Conservation (phyloP, 208 protist species). For the Leishmania mexicana region DNA sequence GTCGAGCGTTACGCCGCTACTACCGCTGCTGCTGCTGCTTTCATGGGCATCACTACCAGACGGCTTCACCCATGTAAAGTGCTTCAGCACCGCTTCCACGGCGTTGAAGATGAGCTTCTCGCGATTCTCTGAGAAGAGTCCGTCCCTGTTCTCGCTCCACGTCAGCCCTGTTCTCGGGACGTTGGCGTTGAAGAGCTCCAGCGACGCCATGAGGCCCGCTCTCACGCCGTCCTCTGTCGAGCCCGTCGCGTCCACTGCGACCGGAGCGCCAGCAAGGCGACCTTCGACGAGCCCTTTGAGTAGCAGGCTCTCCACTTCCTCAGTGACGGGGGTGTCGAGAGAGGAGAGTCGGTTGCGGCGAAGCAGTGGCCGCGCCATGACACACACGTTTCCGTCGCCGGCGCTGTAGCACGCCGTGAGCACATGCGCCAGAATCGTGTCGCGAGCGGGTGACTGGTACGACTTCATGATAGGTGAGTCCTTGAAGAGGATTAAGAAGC, state of each 20-base stretch:
- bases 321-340: constrained; percentile 45
- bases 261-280: constrained; percentile 8
- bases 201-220: constrained; percentile 16
- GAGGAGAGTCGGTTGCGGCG: constrained; percentile 77
- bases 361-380: constrained; percentile 52
- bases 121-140: constrained; percentile 92
- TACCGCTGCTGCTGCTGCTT: background rate
- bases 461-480: constrained; percentile 59
- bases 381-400: constrained; percentile 73
- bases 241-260: background rate
- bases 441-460: constrained; percentile 86
- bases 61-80: constrained; percentile 43
- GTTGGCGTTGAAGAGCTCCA: constrained; percentile 92
- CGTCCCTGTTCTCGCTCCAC: constrained; percentile 88
- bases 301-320: constrained; percentile 89
- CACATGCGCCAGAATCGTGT: constrained; percentile 86
- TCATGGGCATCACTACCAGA: background rate
- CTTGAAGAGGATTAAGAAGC: constrained; percentile 84
- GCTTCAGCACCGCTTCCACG: constrained; percentile 59
- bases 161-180: constrained; percentile 82
- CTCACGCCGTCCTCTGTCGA: constrained; percentile 1
- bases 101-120: constrained; percentile 88
- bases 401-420: constrained; percentile 74
- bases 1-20: background rate
- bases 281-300: constrained; percentile 66